phyloP scores from a whole-genome alignment of 257 asterid species.

The Nemophila menziesii region DNA sequence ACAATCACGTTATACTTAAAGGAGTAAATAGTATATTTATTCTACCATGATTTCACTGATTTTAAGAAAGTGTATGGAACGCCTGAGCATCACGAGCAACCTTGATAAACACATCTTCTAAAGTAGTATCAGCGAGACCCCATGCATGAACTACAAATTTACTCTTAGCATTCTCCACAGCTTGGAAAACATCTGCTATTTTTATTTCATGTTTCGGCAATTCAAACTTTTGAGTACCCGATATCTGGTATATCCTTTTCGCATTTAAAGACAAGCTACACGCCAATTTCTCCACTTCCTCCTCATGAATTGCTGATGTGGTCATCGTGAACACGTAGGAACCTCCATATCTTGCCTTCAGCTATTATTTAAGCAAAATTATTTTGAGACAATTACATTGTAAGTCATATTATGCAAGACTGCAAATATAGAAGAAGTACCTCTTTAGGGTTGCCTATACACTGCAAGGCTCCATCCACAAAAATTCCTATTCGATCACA shows the following conservation, averaged over 20 bases:
- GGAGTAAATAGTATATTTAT: too few relatives aligned
- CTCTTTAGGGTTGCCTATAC: constrained; percentile 93
- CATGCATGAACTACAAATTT: too few relatives aligned
- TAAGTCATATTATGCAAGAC: too few relatives aligned
- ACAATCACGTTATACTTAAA: too few relatives aligned
- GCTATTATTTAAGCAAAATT: constrained; percentile 26
- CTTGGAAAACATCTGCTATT: constrained; percentile 40
- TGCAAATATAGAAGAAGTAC: constrained; percentile 24
- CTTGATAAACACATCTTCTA: constrained; percentile 61
- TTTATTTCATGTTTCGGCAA: constrained; percentile 69
- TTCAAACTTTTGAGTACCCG: constrained; percentile 92
- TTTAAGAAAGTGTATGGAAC: too few relatives aligned
- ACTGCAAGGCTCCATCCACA: constrained; percentile 89
- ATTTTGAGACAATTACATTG: background rate
- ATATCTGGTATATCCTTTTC: constrained; percentile 66
- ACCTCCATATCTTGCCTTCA: constrained; percentile 92
- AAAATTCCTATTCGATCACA: constrained; percentile 92
- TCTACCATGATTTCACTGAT: too few relatives aligned
- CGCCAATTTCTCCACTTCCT: constrained; percentile 63
- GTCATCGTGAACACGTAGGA: constrained; percentile 89
- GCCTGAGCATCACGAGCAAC: background rate
- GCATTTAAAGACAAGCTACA: constrained; percentile 51
- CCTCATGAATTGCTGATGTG: constrained; percentile 57
- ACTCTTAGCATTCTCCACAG: too few relatives aligned
- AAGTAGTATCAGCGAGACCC: constrained; percentile 16